Base-by-base conservation (phyloP, 495 filamentous ascomycete genomes). In the Melanomma pulvis-pyrius region DNA sequence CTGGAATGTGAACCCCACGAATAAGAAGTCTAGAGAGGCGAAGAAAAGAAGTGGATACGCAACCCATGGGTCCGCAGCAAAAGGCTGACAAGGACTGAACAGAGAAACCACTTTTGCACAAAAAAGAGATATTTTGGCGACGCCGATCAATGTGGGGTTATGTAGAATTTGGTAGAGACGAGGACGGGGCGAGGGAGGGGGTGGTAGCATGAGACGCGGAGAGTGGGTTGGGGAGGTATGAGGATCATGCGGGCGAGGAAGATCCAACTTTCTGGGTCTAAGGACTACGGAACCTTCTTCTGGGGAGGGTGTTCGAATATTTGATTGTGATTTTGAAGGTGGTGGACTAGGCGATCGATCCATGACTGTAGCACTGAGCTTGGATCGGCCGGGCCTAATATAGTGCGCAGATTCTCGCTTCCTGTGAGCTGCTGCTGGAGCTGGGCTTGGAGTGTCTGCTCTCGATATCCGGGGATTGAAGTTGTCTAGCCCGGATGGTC, bases 31-130 rank as follows among this genome's bases (percentile, higher is more conserved):
- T 4, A 89, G 59, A 0, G 81, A 80, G 21, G 88, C 87, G 5
- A 89, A 66, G 17, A 78, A 72, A 5, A 91, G 74, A 19, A 91
- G 73, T 30, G 87, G 84, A 68, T 88, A 91, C 29, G 81, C 76
- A 26, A 89, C 74, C 79, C 79, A 83, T 4, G 85, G 78, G 49
- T 82, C 84, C 12, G 82, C 80, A 0, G 83, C 83, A n/a, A 83
- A 75, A 0, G 89, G 89, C 15, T 79, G 79, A 74, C 89, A 92
- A 6, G 85, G 82, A 58, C 81, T 76, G 12, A 82, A 81, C 1
- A 86, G 69, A 1, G 83, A 82, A 21, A 79, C 73, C 0, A 86
- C 67, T 68, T 91, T 90, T 22, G 47, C 75, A 74, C 36, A 24
- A 76, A 74, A 47, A 32, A 74, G 28, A 52, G 68, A 61, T 39